Percentiles rank a stretch among this genome's conserved stretches.
Conservation (phyloP, 2,329 filamentous ascomycete genomes). For the Intubia oerlemansii region DNA sequence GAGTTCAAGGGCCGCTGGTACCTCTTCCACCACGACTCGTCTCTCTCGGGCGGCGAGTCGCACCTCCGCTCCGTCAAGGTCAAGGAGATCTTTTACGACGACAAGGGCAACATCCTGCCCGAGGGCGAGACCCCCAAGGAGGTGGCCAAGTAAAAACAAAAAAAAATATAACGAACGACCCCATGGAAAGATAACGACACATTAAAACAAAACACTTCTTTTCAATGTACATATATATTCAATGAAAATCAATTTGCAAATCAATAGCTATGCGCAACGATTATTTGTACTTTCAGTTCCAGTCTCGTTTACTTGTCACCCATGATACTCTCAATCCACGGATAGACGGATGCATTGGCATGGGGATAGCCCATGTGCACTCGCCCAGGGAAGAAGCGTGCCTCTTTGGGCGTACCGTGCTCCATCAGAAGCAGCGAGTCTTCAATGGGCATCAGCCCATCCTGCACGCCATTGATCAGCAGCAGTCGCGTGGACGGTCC, state of each 20-base stretch:
- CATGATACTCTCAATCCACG: slow-evolving; percentile 39
- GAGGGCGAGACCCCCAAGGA: slow-evolving; percentile 8
- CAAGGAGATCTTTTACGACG: slow-evolving; percentile 52
- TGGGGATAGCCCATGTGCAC: slow-evolving; percentile 48
- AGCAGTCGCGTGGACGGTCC: slow-evolving; percentile 33
- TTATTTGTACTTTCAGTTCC: too few relatives aligned
- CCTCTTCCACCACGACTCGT: slow-evolving; percentile 57
- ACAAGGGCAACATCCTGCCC: slow-evolving; percentile 36
- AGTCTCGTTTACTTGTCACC: too few relatives aligned
- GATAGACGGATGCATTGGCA: slow-evolving; percentile 33
- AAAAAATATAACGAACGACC: too few relatives aligned
- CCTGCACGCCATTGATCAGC: slow-evolving; percentile 38
- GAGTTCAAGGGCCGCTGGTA: slow-evolving; percentile 54
- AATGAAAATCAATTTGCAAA: too few relatives aligned
- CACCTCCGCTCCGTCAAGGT: slow-evolving; percentile 57
- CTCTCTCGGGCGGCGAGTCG: slow-evolving; percentile 43
- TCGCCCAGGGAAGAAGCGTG: slow-evolving; percentile 36
- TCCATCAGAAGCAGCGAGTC: slow-evolving; percentile 44
- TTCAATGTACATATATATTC: too few relatives aligned
- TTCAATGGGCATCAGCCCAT: slow-evolving; percentile 47
- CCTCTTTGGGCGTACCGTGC: slow-evolving; percentile 43
- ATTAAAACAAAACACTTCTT: too few relatives aligned
- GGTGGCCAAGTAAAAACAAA: background rate
- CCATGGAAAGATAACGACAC: too few relatives aligned
- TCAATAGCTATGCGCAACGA: too few relatives aligned